Base-by-base conservation (phyloP, 805 yeast genomes). In the Sugiyamaella lignohabitans region DNA sequence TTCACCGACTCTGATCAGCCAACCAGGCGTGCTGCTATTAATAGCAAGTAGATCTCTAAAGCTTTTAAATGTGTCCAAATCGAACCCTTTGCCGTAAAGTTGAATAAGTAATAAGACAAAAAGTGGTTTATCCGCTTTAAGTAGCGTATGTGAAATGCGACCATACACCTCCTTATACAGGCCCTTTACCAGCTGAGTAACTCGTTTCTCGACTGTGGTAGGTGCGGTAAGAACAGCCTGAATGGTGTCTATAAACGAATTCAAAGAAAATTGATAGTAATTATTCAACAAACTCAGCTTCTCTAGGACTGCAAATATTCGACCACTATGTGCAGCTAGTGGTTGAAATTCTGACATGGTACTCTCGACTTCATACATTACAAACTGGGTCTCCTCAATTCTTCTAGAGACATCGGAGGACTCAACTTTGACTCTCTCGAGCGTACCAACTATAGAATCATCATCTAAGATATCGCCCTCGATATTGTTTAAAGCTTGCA, bases 391-490 rank as follows among this genome's bases (percentile, higher is more conserved):
- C 45, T 80, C 81, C 1, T 52, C 54, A 48, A 84, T 70, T 58
- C 82, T 80, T 1, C 47, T 46, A 32, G 75, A 74, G 14, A 87
- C 73, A 16, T 72, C 71, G 0, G 52, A 54, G 0, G 94, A 69
- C 53, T 88, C 88, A 0, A 59, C 50, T 58, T 91, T 89, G 43
- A 91, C 64, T 1, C 57, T 60, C 54, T 84, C 93, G 42, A 89
- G 67, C 1, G 82, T 76, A 3, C 69, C 64, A 16, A 85, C 60
- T 2, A 88, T 63, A 0, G 66, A 70, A 45, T 79, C 80, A 60
- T 84, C 79, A 4, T 87, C 95, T 27, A 89, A 67, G 19, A 89
- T 72, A 45, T 74, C 76, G 0, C 84, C 83, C 18, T 72, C 67
- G 0, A 84, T 66, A 4, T 72, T 72, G 52, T 76, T 78, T 49